phyloP scores from a whole-genome alignment of 495 filamentous ascomycete genomes.

The Penicillium macrosclerotiorum region DNA sequence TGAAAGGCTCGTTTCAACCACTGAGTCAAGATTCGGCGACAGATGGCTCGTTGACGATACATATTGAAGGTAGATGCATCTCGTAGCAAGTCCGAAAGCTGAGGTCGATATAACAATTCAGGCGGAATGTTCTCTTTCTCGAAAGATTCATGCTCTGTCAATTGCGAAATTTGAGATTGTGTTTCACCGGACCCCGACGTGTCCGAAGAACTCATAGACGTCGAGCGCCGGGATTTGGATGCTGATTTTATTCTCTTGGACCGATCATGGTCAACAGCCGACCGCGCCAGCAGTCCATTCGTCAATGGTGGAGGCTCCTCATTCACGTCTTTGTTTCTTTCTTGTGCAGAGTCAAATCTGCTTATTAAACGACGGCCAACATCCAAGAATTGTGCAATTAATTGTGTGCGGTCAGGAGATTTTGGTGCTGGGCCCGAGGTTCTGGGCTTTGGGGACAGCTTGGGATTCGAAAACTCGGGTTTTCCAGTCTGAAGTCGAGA shows the following conservation, averaged over 20 bases:
- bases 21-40: constrained; percentile 45
- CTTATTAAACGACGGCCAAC: constrained; percentile 42
- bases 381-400: constrained; percentile 46
- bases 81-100: constrained; percentile 54
- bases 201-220: constrained; percentile 25
- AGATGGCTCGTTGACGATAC: constrained; percentile 47
- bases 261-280: constrained; percentile 38
- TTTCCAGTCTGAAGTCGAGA: constrained; percentile 44
- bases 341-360: constrained; percentile 29
- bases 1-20: constrained; percentile 56
- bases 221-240: constrained; percentile 15
- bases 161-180: constrained; percentile 23
- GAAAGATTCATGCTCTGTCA: constrained; percentile 25
- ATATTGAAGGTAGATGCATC: constrained; percentile 60
- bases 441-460: constrained; percentile 31
- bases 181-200: constrained; percentile 24
- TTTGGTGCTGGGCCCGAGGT: constrained; percentile 7
- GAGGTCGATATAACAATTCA: constrained; percentile 50
- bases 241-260: constrained; percentile 31
- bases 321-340: constrained; percentile 15
- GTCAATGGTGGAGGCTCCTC: constrained; percentile 18
- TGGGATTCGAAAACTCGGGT: constrained; percentile 28
- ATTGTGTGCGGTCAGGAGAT: constrained; percentile 43
- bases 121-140: constrained; percentile 30
- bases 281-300: constrained; percentile 29